phyloP scores from a whole-genome alignment of 2,329 filamentous ascomycete genomes.

The Fusarium udum region DNA sequence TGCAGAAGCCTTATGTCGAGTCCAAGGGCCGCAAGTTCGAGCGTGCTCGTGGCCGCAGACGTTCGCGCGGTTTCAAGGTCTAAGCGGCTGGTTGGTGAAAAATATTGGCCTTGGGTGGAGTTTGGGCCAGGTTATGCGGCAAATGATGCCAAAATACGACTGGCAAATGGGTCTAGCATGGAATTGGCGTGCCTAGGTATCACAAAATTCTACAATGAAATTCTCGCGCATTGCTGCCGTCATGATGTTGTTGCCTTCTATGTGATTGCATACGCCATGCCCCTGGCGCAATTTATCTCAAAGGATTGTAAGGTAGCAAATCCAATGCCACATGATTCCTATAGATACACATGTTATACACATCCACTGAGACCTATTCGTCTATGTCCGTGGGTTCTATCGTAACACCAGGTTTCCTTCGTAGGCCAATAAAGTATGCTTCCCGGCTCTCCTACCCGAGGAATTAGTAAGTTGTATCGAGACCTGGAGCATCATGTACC shows the following conservation, averaged over 20 bases:
- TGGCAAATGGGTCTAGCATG: slow-evolving; percentile 52
- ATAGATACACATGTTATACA: neutral
- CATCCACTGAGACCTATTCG: neutral
- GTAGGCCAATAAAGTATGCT: slow-evolving; percentile 83
- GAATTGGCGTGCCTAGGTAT: slow-evolving; percentile 60
- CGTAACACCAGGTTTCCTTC: slow-evolving; percentile 64
- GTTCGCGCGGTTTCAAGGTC: slow-evolving; percentile 99
- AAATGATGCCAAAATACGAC: slow-evolving; percentile 44
- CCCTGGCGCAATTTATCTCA: neutral
- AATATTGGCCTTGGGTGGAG: slow-evolving; percentile 42
- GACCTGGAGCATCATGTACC: slow-evolving; percentile 57
- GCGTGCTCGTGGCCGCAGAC: slow-evolving; percentile 97
- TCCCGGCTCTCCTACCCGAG: slow-evolving; percentile 67
- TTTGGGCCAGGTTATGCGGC: slow-evolving; percentile 43
- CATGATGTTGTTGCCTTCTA: slow-evolving; percentile 32
- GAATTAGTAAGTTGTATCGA: neutral
- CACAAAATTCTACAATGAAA: slow-evolving; percentile 52
- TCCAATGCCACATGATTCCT: neutral
- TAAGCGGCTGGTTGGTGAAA: slow-evolving; percentile 64
- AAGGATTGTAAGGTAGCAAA: neutral
- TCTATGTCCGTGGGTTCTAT: slow-evolving; percentile 18
- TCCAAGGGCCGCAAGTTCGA: slow-evolving; percentile 99
- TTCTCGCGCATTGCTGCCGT: slow-evolving; percentile 42
- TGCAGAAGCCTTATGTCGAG: slow-evolving; percentile 91
- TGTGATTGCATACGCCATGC: neutral